Evolutionary conservation across 805 yeast genomes (phyloP), one percentile per base, ranked within the genome.

Genomic region (Hermanozyma aechmeae): DNA sequence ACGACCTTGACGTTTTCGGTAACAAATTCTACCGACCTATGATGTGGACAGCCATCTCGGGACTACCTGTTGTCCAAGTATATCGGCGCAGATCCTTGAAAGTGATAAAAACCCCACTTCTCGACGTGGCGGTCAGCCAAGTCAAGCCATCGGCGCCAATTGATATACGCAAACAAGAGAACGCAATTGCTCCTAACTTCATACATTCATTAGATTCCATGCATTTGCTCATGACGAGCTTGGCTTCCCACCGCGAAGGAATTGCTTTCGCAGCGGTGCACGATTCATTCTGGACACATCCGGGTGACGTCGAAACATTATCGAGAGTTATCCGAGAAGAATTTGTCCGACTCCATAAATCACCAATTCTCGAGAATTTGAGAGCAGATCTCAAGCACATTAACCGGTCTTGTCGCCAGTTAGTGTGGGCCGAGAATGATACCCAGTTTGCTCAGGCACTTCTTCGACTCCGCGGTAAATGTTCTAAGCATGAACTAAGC

Each of bases 231-330:
- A 49, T 61, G 54, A 60, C 68, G 2, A 43, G 56, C 23, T 26
- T 50, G 17, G 45, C 46, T 4, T 51, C 57, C 7, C 26, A 39
- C 6, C 14, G 26, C 4, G 27, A 28, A 2, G 30, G 29, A 1
- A 39, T 61, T 12, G 39, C 53, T 4, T 61, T 62, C 41, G 60
- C 48, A 1, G 48, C 64, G 1, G 65, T 63, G 6, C 69, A 63
- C 36, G 69, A 62, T 38, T 59, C 65, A 12, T 63, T 48, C 35
- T 63, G 69, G 69, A 62, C 69, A 3, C 51, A 54, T 30, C 48
- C 66, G 0, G 23, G 46, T 10, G 50, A 52, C 19, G 63, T 53
- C 5, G 50, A 42, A 10, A 20, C 25, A 10, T 46, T 63, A 12
- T 45, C 53, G 2, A 26, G 18, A 4, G 26, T 51, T 1, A 31